Evolutionary conservation across 1,139 yeast species (phyloP), one percentile per base, ranked within the genome.

Genomic region (Hansenula lynferdii): DNA sequence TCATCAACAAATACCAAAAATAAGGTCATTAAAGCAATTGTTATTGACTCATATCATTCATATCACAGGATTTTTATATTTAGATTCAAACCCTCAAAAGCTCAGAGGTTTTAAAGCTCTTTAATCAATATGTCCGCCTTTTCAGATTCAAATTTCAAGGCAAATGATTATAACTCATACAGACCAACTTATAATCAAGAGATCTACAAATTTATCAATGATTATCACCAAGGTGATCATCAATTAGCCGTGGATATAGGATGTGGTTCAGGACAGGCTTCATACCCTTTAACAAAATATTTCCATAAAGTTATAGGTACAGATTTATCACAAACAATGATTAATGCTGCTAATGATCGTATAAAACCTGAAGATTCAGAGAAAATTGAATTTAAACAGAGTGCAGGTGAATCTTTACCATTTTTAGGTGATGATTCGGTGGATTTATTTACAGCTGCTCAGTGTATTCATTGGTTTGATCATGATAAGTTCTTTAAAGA

Each of bases 201-300:
- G 2, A 69, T 77, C 44, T 75, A 69, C 44, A 55, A 65, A 14
- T 54, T 60, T 15, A 51, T 78, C 18, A 33, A 60, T n/a, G 34
- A 46, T 1, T 67, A 61, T 42, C 70, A 66, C 40, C 39, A 40
- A 11, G 56, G 59, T 20, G 49, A 43, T 0, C 38, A 38, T 16
- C 48, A 62, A 1, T 42, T 65, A 14, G 77, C 76, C 1, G 58
- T 85, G 21, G 95, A 85, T 57, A 63, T 85, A 30, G 95, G 95
- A 1, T 80, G 89, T 55, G 95, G 95, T 1, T 77, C 95, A 0
- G 95, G 95, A 0, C 80, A 79, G 51, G 90, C 81, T 1, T 69
- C 90, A 0, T 62, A 69, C 42, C 72, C 77, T 27, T 59, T 84
- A 37, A 48, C 70, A 1, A 48, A 64, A 5, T 43, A 54, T 23